These are phyloP conservation scores for Lichtheimia ornata DNA, from an alignment of 371 early-diverging fungal species.

Conservation along the genomic window DNA sequence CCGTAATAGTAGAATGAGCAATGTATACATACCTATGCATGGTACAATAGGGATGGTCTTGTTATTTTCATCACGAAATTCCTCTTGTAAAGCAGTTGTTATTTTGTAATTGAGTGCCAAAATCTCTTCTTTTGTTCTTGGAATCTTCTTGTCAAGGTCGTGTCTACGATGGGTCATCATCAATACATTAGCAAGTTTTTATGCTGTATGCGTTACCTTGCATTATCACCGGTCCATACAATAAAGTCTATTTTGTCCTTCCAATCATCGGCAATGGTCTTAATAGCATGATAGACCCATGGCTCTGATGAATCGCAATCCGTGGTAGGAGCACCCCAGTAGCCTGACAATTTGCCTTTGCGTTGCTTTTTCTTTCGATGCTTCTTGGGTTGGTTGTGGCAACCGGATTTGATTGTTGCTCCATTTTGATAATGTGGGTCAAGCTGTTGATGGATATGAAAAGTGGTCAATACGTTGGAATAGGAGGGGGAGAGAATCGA, in stretches of 20 bases:
- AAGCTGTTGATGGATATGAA: constrained; percentile 19
- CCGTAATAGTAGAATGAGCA: constrained; percentile 11
- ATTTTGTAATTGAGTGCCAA: constrained; percentile 42
- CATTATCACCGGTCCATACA: constrained; percentile 79
- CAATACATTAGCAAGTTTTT: not conserved
- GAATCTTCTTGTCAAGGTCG: constrained; percentile 61
- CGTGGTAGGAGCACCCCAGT: constrained; percentile 61
- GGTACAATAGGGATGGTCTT: constrained; percentile 49
- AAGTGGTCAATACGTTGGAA: not conserved
- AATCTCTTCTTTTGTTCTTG: constrained; percentile 61
- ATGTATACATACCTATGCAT: constrained; percentile 29
- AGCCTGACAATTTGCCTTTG: constrained; percentile 32
- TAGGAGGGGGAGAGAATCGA: too few relatives aligned
- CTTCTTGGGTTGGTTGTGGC: constrained; percentile 50
- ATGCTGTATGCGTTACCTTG: constrained; percentile 34
- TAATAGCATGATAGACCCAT: constrained; percentile 64
- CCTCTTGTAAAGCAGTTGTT: constrained; percentile 17
- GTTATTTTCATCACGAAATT: constrained; percentile 15
- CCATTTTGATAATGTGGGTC: constrained; percentile 51
- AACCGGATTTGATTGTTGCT: constrained; percentile 54
- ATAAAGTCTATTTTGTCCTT: constrained; percentile 68
- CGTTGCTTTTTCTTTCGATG: constrained; percentile 21
- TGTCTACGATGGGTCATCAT: constrained; percentile 46
- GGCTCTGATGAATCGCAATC: constrained; percentile 69
- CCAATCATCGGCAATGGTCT: constrained; percentile 57